Evolutionary conservation across 768 basidiomycete genomes (phyloP), one percentile per base, ranked within the genome.

Genomic region (Leucocoprinus leucothites): DNA sequence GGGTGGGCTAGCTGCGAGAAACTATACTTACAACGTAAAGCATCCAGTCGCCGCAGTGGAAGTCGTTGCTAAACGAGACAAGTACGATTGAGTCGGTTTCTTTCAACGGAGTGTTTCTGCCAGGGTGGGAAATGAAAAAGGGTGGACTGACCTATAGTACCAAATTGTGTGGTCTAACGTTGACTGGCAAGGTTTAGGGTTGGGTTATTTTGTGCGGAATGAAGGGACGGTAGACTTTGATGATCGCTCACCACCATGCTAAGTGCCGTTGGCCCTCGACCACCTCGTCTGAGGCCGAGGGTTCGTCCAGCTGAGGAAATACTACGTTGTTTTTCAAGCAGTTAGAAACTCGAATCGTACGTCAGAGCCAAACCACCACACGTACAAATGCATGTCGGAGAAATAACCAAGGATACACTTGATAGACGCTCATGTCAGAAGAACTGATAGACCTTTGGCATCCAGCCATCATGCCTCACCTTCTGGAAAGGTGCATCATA

Each of bases 351-450:
- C 5, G 25, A 35, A 40, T 24, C 16, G 24, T 21, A n/a, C n/a
- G n/a, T n/a, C n/a, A n/a, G n/a, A n/a, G n/a, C n/a, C n/a, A n/a
- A n/a, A 42, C 3, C 4, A 35, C 26, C 50, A 25, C 16, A 71
- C 86, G 41, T 66, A 91, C 91, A 94, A 87, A 60, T 85, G 75
- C 19, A 89, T 64, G 66, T 94, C 91, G 3, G 90, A 91, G 43
- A 91, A 74, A 61, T 91, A 94, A 19, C 82, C 80, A 50, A 93
- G 69, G 50, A 92, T 91, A 64, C 87, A 90, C 89, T n/a, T 90
- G 52, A 46, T 13, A 40, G 21, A 31, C 26, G 13, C 24, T 9
- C 38, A 51, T 18, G 13, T 43, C 31, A 31, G 31, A 31, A 31
- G 6, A 31, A 31, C 31, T 31, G 31, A 31, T 31, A 31, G 11